Conservation (phyloP, 2,329 filamentous ascomycete species). For the Exserohilum rostratum region DNA sequence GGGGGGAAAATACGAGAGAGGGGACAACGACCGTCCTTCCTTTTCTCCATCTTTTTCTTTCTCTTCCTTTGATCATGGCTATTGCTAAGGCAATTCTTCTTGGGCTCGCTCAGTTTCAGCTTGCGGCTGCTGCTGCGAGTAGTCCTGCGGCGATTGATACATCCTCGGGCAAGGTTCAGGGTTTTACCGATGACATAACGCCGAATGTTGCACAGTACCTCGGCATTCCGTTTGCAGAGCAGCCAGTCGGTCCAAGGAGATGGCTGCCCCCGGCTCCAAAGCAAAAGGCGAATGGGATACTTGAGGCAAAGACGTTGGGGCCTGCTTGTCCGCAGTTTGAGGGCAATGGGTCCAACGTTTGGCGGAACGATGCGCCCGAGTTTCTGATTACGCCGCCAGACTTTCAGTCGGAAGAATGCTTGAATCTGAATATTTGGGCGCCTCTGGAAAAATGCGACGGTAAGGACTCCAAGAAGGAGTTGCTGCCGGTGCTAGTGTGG, state of each 20-base stretch:
- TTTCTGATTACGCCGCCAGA: slow-evolving; percentile 25
- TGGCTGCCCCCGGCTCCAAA: slow-evolving; percentile 43
- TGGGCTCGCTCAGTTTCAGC: slow-evolving; percentile 8
- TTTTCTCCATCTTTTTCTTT: background rate
- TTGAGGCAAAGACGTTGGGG: slow-evolving; percentile 38
- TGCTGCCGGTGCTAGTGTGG: slow-evolving; percentile 54
- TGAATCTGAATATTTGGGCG: slow-evolving; percentile 56
- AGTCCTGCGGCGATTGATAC: slow-evolving; percentile 30
- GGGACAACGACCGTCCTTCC: too few species aligned
- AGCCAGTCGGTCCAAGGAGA: slow-evolving; percentile 38
- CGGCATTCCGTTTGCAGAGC: slow-evolving; percentile 48
- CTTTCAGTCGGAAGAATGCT: slow-evolving; percentile 53
- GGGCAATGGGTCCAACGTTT: slow-evolving; percentile 25
- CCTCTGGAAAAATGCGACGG: slow-evolving; percentile 30
- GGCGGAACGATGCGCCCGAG: slow-evolving; percentile 32
- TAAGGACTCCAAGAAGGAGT: slow-evolving; percentile 15
- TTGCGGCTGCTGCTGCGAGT: slow-evolving; percentile 15
- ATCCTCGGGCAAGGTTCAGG: slow-evolving; percentile 39
- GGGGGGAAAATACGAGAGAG: too few species aligned
- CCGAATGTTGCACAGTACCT: slow-evolving; percentile 49
- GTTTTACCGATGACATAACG: slow-evolving; percentile 41
- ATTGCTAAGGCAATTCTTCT: slow-evolving; percentile 5
- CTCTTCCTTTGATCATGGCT: slow-evolving; percentile 1
- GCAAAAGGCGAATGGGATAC: slow-evolving; percentile 18
- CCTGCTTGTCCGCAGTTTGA: slow-evolving; percentile 37